phyloP scores from a whole-genome alignment of 2,329 filamentous ascomycete genomes.

The Waltergamsia citrina region DNA sequence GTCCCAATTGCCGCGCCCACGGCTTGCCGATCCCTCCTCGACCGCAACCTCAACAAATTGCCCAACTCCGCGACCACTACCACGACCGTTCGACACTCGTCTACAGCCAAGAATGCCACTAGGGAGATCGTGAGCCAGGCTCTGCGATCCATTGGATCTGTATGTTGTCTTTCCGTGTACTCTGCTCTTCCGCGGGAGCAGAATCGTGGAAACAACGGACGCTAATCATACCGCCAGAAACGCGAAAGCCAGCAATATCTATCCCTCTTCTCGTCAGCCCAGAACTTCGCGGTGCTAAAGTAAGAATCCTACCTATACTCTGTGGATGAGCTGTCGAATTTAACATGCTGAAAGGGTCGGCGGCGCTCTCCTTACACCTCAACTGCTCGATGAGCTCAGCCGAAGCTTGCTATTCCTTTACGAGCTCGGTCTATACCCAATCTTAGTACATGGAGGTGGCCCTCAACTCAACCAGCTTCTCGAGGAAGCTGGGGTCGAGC shows the following conservation, averaged over 20 bases:
- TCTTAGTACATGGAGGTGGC: conserved; percentile 91
- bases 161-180: too few relatives aligned
- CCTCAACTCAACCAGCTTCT: conserved; percentile 91
- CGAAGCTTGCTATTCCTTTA: conserved; percentile 85
- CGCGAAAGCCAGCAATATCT: conserved; percentile 96
- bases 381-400: conserved; percentile 86
- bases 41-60: conserved; percentile 6
- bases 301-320: too few relatives aligned
- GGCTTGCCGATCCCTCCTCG: conserved; percentile 16
- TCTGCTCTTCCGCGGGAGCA: too few relatives aligned
- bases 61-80: conserved; percentile 15
- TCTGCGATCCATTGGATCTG: conserved; percentile 91
- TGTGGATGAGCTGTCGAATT: too few relatives aligned
- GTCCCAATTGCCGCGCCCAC: conserved; percentile 14
- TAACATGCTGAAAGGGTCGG: too few relatives aligned
- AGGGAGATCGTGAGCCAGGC: conserved; percentile 38
- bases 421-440: conserved; percentile 87
- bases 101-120: too few relatives aligned
- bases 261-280: conserved; percentile 91
- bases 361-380: conserved; percentile 88
- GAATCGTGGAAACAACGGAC: too few relatives aligned
- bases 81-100: too few relatives aligned
- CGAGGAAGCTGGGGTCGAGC: conserved; percentile 84
- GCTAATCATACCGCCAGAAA: too few relatives aligned
- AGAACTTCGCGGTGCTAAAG: conserved; percentile 98